Evolutionary conservation across 1,284 basidiomycete genomes (phyloP).

Genomic region (Irpex sp.): DNA sequence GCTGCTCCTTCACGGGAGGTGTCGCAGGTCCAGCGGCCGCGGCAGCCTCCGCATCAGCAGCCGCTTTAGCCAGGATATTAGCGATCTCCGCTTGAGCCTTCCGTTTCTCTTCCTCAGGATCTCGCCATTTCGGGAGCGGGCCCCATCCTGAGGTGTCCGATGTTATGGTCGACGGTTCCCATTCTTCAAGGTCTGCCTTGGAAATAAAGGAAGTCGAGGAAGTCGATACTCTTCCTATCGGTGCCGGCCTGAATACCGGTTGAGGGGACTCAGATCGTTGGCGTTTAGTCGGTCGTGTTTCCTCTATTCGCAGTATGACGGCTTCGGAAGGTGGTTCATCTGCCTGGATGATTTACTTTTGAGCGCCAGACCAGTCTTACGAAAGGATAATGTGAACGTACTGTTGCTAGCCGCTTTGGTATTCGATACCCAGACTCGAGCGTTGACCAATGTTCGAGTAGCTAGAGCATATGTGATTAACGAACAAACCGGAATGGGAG

Average conservation of each 20-base stretch:
- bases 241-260: background rate
- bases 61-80: constrained; percentile 47
- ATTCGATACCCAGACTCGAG: constrained; percentile 83
- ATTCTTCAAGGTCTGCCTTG: too few species aligned
- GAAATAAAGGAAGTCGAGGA: background rate
- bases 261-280: background rate
- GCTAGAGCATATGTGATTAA: constrained; percentile 30
- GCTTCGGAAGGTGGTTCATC: background rate
- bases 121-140: background rate
- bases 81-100: constrained; percentile 29
- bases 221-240: background rate
- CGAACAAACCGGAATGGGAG: background rate
- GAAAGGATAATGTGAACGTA: constrained; percentile 23
- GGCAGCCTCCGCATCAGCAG: constrained; percentile 43
- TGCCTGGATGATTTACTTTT: background rate
- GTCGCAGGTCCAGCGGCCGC: constrained; percentile 35
- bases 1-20: constrained; percentile 27
- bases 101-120: constrained; percentile 9
- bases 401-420: constrained; percentile 61
- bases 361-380: background rate
- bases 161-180: too few species aligned
- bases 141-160: too few species aligned
- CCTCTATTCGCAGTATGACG: background rate
- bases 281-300: background rate
- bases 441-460: constrained; percentile 72